Base-by-base conservation (phyloP, 2,329 filamentous ascomycete genomes). In the Emmonsiellopsis sp. region DNA sequence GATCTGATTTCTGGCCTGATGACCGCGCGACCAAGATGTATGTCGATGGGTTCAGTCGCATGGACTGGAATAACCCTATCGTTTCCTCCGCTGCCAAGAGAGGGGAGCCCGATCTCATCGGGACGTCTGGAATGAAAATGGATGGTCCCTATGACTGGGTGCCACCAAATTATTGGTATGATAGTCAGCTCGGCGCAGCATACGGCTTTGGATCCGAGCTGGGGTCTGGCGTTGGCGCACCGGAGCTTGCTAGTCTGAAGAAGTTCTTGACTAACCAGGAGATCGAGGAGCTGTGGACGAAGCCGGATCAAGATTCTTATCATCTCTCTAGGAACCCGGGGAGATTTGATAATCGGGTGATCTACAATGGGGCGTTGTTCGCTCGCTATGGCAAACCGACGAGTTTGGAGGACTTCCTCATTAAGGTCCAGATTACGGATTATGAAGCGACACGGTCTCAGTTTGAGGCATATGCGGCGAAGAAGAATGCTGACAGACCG, bases 111-210 rank as follows among this genome's bases (percentile, higher is more conserved):
- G 57, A 72, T 7, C 62, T 70, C 1, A 69, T 84, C 0, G 79
- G 78, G 0, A 77, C 78, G 0, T 77, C 78, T 0, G 82, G 82
- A 0, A 78, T 85, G 76, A 84, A 83, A 61, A 85, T 85, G 82
- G 75, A 79, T 0, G 82, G 82, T 0, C 82, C 82, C 0, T 85
- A 85, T 58, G 82, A 84, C 60, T 85, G 81, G 80, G 79, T 83
- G 0, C 79, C 82, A 0, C 82, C 82, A 0, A 82, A 79, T 57
- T 85, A 85, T 65, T 85, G 81, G 81, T 83, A 78, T 57, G 75
- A 77, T 45, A 64, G 73, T 53, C 65, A 74, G 47, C 60, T 76
- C 0, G 82, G 82, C 0, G 78, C 79, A 0, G 81, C 81, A 15
- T 83, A 81, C 58, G 82, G 82, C 0, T 85, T 85, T 55, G 82